A percentile compares a stretch with the other conserved stretches of the same genome.
These are phyloP conservation scores for Garcia nutans DNA, from an alignment of 345 rosid species.

Conservation along the genomic window DNA sequence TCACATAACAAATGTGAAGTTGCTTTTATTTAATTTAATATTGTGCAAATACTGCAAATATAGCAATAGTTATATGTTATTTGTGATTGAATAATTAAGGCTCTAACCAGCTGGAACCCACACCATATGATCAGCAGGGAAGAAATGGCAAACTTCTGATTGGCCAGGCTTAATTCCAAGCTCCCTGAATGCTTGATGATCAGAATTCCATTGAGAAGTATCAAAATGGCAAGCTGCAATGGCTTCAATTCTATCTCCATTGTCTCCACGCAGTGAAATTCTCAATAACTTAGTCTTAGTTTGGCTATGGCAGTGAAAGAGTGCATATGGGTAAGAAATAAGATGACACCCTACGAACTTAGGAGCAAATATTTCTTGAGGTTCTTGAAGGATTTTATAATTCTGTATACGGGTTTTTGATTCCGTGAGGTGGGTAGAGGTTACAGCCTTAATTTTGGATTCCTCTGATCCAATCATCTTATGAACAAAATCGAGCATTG, in stretches of 20 bases:
- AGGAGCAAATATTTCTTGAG: constrained; percentile 31
- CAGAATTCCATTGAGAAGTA: constrained; percentile 60
- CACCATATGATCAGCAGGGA: constrained; percentile 56
- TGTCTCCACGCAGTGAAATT: constrained; percentile 41
- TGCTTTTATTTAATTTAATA: too few relatives aligned
- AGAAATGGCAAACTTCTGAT: constrained; percentile 68
- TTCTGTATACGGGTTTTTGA: constrained; percentile 29
- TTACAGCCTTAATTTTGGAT: constrained; percentile 32
- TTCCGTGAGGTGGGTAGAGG: constrained; percentile 30
- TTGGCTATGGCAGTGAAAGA: constrained; percentile 61
- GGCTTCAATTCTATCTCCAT: constrained; percentile 53
- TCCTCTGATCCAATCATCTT: constrained; percentile 37
- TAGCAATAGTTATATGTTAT: background rate
- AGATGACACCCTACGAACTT: constrained; percentile 57
- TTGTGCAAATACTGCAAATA: too few relatives aligned
- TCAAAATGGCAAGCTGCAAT: constrained; percentile 70
- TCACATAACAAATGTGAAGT: too few relatives aligned
- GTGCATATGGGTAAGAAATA: constrained; percentile 61
- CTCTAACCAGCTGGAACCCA: constrained; percentile 42
- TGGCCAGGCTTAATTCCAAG: constrained; percentile 50
- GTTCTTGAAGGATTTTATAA: constrained; percentile 43
- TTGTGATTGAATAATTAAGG: too few relatives aligned
- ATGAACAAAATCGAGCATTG: constrained; percentile 56
- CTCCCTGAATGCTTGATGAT: constrained; percentile 56
- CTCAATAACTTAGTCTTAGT: constrained; percentile 39